Evolutionary conservation across 345 rosid genomes (phyloP).

Genomic region (Euphorbia peplus): DNA sequence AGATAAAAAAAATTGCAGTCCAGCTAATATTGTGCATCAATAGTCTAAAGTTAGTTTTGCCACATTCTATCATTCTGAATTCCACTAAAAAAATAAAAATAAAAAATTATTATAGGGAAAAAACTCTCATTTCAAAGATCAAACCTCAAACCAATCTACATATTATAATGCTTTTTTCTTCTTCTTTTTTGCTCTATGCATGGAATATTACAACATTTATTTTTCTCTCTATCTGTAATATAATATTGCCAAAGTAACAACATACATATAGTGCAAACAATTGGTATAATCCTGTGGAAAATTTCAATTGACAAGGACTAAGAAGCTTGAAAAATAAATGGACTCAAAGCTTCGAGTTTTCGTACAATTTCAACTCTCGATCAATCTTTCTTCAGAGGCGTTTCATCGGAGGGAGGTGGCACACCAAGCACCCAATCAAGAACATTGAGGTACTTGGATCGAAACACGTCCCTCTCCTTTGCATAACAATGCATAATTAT

Average conservation of each 20-base stretch:
- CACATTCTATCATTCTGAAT: too few relatives aligned
- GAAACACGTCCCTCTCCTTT: constrained; percentile 83
- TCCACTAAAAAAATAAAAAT: too few relatives aligned
- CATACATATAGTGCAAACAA: not conserved
- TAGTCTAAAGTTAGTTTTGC: too few relatives aligned
- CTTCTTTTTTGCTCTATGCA: too few relatives aligned
- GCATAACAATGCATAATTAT: constrained; percentile 96
- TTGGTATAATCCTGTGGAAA: not conserved
- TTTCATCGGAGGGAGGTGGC: constrained; percentile 62
- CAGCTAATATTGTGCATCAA: too few relatives aligned
- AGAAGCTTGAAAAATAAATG: not conserved
- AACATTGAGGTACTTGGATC: constrained; percentile 87
- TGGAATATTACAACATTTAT: too few relatives aligned
- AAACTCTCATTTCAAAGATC: too few relatives aligned
- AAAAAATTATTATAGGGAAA: too few relatives aligned
- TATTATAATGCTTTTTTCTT: too few relatives aligned
- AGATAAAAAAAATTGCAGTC: too few relatives aligned
- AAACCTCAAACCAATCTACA: too few relatives aligned
- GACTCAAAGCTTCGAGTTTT: not conserved
- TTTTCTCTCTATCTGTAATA: not conserved
- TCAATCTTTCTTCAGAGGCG: constrained; percentile 39
- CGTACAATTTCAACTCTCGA: not conserved
- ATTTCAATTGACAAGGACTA: not conserved
- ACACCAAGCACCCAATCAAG: constrained; percentile 96
- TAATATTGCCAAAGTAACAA: not conserved